Percentiles rank a stretch among this genome's conserved stretches.
phyloP scores from a whole-genome alignment of 73 alveolate genomes.

The Blepharisma japonicum region DNA sequence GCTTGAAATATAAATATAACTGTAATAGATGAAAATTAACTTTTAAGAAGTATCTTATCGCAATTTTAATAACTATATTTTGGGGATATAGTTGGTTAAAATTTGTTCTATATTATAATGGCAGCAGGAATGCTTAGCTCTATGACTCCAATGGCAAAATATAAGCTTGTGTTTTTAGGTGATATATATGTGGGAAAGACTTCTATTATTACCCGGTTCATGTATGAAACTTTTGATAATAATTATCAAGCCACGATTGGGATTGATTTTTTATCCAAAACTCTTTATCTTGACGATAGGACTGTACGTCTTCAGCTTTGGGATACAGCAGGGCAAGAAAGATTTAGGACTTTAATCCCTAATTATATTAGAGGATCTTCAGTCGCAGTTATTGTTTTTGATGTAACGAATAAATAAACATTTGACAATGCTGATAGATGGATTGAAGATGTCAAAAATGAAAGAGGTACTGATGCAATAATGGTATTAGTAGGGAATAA shows the following conservation, averaged over 20 bases:
- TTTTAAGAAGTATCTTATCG: too few relatives aligned
- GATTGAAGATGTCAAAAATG: conserved; percentile 82
- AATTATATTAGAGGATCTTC: conserved; percentile 59
- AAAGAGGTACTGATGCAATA: conserved; percentile 85
- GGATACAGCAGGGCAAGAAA: conserved; percentile 87
- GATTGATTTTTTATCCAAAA: conserved; percentile 97
- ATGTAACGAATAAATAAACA: conserved; percentile 54
- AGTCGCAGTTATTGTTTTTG: conserved; percentile 73
- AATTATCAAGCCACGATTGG: conserved; percentile 97
- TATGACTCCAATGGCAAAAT: conserved; percentile 32
- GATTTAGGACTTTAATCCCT: conserved; percentile 72
- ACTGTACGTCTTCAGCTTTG: conserved; percentile 80
- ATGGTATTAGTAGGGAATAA: conserved; percentile 90
- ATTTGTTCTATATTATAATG: too few relatives aligned
- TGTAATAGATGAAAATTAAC: too few relatives aligned
- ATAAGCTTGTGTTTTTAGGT: conserved; percentile 51
- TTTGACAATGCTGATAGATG: conserved; percentile 73
- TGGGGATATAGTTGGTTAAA: too few relatives aligned
- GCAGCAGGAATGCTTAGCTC: too few relatives aligned
- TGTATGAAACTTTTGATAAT: conserved; percentile 71
- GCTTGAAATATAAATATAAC: too few relatives aligned
- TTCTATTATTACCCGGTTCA: conserved; percentile 53
- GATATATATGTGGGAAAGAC: conserved; percentile 61
- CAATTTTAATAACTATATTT: too few relatives aligned
- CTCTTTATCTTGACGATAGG: conserved; percentile 88